phyloP scores from a whole-genome alignment of 768 basidiomycete genomes.

The Chiua virens region DNA sequence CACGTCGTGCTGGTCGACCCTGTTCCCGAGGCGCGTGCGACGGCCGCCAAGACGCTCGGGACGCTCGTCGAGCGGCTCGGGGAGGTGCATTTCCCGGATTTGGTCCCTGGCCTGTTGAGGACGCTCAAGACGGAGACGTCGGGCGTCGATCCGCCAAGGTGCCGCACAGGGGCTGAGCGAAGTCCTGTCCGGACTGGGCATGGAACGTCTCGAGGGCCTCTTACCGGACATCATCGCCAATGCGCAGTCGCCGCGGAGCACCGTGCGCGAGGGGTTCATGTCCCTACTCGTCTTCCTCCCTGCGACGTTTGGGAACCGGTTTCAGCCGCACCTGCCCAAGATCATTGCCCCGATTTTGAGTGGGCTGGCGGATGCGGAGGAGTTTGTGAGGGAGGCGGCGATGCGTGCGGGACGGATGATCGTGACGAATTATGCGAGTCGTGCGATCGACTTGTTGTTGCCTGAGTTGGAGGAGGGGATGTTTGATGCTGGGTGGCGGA shows the following conservation, averaged over 20 bases:
- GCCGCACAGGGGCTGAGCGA: slow-evolving; percentile 88
- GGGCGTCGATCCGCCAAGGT: slow-evolving; percentile 75
- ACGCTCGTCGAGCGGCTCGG: slow-evolving; percentile 96
- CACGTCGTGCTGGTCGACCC: slow-evolving; percentile 94
- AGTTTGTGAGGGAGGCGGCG: slow-evolving; percentile 94
- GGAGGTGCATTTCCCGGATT: slow-evolving; percentile 46
- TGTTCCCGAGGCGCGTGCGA: slow-evolving; percentile 95
- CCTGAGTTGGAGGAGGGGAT: slow-evolving; percentile 94
- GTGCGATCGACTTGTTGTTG: slow-evolving; percentile 89
- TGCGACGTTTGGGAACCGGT: slow-evolving; percentile 93
- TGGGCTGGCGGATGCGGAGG: slow-evolving; percentile 90
- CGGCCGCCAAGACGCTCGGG: slow-evolving; percentile 94
- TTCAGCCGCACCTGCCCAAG: slow-evolving; percentile 93
- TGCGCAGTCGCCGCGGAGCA: slow-evolving; percentile 84
- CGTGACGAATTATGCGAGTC: slow-evolving; percentile 88
- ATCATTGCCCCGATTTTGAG: slow-evolving; percentile 91
- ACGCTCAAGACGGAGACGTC: slow-evolving; percentile 91
- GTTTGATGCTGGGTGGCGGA: slow-evolving; percentile 94
- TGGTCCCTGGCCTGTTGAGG: slow-evolving; percentile 74
- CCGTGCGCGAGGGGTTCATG: slow-evolving; percentile 98
- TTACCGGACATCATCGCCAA: slow-evolving; percentile 93
- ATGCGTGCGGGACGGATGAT: slow-evolving; percentile 99
- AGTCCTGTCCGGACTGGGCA: slow-evolving; percentile 93
- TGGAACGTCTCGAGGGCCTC: slow-evolving; percentile 92
- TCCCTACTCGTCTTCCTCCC: slow-evolving; percentile 94